A percentile compares a stretch with the other conserved stretches of the same genome.
These are phyloP conservation scores for Suillus tomentosus DNA, from an alignment of 768 basidiomycete genomes.

Conservation along the genomic window DNA sequence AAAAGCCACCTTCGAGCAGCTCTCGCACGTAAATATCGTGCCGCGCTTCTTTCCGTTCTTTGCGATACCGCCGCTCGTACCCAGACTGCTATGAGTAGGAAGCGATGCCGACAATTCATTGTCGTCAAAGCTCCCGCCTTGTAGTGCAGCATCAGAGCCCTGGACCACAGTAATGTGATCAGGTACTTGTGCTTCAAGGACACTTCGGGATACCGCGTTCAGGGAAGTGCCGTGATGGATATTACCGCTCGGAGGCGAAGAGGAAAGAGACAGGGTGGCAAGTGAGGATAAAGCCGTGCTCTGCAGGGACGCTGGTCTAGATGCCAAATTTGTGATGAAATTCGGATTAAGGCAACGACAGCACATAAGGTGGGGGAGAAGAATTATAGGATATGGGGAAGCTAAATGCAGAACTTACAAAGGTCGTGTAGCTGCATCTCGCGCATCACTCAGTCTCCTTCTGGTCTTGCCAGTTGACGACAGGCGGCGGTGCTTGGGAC, in stretches of 20 bases:
- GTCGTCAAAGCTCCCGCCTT: constrained; percentile 24
- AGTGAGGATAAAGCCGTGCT: constrained; percentile 40
- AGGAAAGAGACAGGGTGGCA: constrained; percentile 43
- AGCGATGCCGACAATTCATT: constrained; percentile 16
- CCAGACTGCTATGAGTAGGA: constrained; percentile 12
- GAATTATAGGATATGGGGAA: constrained; percentile 14
- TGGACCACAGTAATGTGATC: constrained; percentile 15
- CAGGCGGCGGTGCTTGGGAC: constrained; percentile 62
- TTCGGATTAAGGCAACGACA: not conserved
- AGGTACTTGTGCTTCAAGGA: constrained; percentile 15
- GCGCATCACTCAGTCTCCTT: constrained; percentile 75
- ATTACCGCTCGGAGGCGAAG: constrained; percentile 36
- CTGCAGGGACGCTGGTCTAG: constrained; percentile 39
- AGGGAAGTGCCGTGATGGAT: constrained; percentile 24
- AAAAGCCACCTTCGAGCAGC: constrained; percentile 79
- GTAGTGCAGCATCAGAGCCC: constrained; percentile 10
- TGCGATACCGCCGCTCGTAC: constrained; percentile 21
- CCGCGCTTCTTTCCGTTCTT: constrained; percentile 75
- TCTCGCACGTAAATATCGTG: constrained; percentile 88
- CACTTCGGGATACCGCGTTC: constrained; percentile 12
- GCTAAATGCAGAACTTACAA: constrained; percentile 54
- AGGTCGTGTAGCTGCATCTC: constrained; percentile 74
- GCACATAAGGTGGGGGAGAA: not conserved
- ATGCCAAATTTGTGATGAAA: constrained; percentile 4
- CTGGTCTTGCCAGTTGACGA: constrained; percentile 71